Conservation (phyloP, 2,329 filamentous ascomycete genomes). For the Exophiala mesophila region DNA sequence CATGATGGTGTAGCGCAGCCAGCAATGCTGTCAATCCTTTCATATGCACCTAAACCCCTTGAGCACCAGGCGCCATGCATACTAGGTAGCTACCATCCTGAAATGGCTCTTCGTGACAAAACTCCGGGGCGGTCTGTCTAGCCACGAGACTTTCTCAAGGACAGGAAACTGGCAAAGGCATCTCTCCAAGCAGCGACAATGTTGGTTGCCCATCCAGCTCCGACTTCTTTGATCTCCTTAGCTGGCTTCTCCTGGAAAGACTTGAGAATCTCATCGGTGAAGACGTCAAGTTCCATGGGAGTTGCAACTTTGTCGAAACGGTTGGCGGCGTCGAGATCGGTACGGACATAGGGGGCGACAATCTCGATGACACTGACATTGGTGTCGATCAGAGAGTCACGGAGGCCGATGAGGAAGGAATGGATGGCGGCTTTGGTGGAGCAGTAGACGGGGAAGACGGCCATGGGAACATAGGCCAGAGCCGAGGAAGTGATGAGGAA, state of each 20-base stretch:
- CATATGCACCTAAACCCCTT: too few relatives aligned
- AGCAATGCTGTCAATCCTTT: too few relatives aligned
- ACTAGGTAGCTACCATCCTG: too few relatives aligned
- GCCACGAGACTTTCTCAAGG: too few relatives aligned
- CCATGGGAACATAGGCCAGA: constrained; percentile 29
- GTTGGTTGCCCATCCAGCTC: constrained; percentile 28
- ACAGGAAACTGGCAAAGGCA: constrained; percentile 11
- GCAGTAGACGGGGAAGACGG: constrained; percentile 32
- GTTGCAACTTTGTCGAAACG: constrained; percentile 25
- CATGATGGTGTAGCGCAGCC: too few relatives aligned
- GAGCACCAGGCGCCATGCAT: too few relatives aligned
- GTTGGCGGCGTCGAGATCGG: constrained; percentile 30
- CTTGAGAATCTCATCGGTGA: constrained; percentile 29
- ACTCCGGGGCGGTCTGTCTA: too few relatives aligned
- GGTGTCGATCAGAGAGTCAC: constrained; percentile 27
- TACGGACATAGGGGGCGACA: constrained; percentile 36
- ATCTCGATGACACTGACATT: constrained; percentile 35
- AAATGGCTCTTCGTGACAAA: too few relatives aligned
- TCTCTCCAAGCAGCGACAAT: constrained; percentile 19
- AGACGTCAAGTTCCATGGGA: constrained; percentile 33
- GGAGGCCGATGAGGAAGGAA: constrained; percentile 28
- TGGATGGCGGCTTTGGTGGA: constrained; percentile 33
- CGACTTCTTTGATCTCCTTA: constrained; percentile 30
- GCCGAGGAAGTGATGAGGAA: constrained; percentile 31
- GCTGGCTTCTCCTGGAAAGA: constrained; percentile 24